phyloP scores from a whole-genome alignment of 1,284 basidiomycete species.

The Leccinum solheimii region DNA sequence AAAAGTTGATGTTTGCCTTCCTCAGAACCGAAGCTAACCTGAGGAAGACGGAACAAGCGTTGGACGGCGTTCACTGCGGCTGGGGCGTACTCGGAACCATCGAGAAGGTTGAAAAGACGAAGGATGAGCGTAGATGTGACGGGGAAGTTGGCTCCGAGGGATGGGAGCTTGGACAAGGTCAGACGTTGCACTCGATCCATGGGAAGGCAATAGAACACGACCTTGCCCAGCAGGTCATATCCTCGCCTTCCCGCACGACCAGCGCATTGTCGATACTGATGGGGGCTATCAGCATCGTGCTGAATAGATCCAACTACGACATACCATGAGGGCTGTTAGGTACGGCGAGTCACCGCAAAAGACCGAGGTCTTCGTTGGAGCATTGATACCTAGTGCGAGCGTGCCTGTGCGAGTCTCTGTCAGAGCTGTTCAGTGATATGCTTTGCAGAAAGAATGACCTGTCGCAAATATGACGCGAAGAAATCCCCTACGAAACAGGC shows the following conservation, averaged over 20 bases:
- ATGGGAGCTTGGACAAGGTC: conserved; percentile 61
- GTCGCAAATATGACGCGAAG: conserved; percentile 67
- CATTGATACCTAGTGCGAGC: conserved; percentile 72
- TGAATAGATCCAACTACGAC: conserved; percentile 12
- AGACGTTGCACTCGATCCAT: conserved; percentile 63
- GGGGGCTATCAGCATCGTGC: not conserved
- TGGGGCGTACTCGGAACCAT: conserved; percentile 54
- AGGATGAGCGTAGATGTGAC: conserved; percentile 64
- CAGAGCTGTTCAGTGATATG: not conserved
- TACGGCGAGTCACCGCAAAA: conserved; percentile 69
- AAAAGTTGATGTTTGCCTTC: conserved; percentile 55
- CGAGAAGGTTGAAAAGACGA: conserved; percentile 62
- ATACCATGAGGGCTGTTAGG: conserved; percentile 63
- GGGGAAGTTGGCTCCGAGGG: conserved; percentile 63
- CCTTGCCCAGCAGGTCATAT: conserved; percentile 67
- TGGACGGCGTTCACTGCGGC: conserved; percentile 51
- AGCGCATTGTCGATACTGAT: conserved; percentile 68
- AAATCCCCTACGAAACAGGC: conserved; percentile 60
- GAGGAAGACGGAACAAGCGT: conserved; percentile 55
- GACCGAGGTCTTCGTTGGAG: conserved; percentile 63
- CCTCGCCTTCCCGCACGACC: conserved; percentile 70
- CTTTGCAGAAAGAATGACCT: conserved; percentile 34
- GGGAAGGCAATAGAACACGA: conserved; percentile 68
- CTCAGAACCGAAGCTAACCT: conserved; percentile 55
- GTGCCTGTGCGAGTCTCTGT: conserved; percentile 43